Percentiles rank a stretch among this genome's conserved stretches.
These are phyloP conservation scores for Brettanomyces bruxellensis DNA, from an alignment of 805 yeast species.

Conservation along the genomic window DNA sequence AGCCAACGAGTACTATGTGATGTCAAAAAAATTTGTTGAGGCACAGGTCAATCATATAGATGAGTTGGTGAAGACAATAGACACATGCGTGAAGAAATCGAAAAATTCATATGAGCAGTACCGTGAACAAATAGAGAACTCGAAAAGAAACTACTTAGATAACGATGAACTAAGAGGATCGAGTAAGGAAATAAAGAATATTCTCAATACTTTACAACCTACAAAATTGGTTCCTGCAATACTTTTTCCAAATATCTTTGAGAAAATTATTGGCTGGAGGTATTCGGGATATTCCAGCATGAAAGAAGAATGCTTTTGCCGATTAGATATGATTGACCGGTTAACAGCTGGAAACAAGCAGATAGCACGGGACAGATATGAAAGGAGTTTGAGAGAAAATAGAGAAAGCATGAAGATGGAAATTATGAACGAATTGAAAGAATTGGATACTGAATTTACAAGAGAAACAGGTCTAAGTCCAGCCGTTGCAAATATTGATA, in stretches of 20 bases:
- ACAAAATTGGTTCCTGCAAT: background rate
- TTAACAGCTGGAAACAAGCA: slow-evolving; percentile 3
- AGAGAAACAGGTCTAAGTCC: background rate
- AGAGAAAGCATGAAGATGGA: slow-evolving; percentile 12
- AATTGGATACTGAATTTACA: slow-evolving; percentile 10
- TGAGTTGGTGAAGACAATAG: slow-evolving; percentile 24
- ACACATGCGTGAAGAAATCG: slow-evolving; percentile 18
- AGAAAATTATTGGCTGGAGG: background rate
- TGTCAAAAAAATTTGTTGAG: slow-evolving; percentile 22
- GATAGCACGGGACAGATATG: slow-evolving; percentile 8
- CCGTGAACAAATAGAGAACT: slow-evolving; percentile 10
- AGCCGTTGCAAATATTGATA: too few species aligned
- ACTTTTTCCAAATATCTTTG: slow-evolving; percentile 6
- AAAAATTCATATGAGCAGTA: slow-evolving; percentile 11
- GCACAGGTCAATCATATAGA: slow-evolving; percentile 25
- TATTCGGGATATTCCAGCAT: background rate
- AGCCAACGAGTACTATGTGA: slow-evolving; percentile 22
- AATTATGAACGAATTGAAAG: slow-evolving; percentile 8
- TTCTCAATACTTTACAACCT: background rate
- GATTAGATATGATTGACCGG: slow-evolving; percentile 10
- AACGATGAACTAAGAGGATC: slow-evolving; percentile 1
- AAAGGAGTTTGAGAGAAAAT: slow-evolving; percentile 11
- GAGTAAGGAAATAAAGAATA: background rate
- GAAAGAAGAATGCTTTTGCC: slow-evolving; percentile 2
- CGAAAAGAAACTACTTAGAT: background rate